Percentiles rank a stretch among this genome's conserved stretches.
These are phyloP conservation scores for Drosera capensis DNA, from an alignment of 148 eudicot genomes.

Conservation along the genomic window DNA sequence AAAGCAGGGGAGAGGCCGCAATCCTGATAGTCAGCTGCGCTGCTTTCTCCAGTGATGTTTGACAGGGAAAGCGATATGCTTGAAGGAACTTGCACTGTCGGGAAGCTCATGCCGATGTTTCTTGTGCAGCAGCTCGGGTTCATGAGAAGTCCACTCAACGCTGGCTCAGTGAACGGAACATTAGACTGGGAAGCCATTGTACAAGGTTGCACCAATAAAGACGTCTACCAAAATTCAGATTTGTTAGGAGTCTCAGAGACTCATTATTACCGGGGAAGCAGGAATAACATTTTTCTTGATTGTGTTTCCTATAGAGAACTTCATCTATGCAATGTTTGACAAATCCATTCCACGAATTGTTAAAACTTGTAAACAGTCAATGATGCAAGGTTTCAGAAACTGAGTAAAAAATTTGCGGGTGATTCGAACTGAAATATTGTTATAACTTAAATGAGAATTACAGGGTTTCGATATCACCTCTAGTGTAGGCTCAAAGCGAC, in stretches of 20 bases:
- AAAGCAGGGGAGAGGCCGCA: slow-evolving; percentile 35
- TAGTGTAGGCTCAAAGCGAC: neutral
- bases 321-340: too few relatives aligned
- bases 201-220: slow-evolving; percentile 19
- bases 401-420: too few relatives aligned
- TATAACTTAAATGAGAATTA: too few relatives aligned
- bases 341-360: too few relatives aligned
- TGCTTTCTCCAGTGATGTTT: slow-evolving; percentile 34
- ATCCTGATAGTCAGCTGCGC: slow-evolving; percentile 40
- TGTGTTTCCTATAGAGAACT: too few relatives aligned
- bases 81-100: slow-evolving; percentile 15
- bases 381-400: too few relatives aligned
- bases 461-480: neutral
- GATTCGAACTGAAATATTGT: too few relatives aligned
- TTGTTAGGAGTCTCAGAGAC: too few relatives aligned
- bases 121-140: slow-evolving; percentile 20
- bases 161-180: slow-evolving; percentile 1
- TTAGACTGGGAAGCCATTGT: slow-evolving; percentile 14
- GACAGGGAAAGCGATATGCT: slow-evolving; percentile 29
- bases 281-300: too few relatives aligned
- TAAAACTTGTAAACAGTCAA: too few relatives aligned
- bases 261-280: too few relatives aligned
- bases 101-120: slow-evolving; percentile 17
- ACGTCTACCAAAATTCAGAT: slow-evolving; percentile 7
- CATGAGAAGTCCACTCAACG: slow-evolving; percentile 15